A percentile compares a stretch with the other conserved stretches of the same genome.
These are phyloP conservation scores for Daedalea quercina DNA, from an alignment of 768 basidiomycete genomes.

Conservation along the genomic window DNA sequence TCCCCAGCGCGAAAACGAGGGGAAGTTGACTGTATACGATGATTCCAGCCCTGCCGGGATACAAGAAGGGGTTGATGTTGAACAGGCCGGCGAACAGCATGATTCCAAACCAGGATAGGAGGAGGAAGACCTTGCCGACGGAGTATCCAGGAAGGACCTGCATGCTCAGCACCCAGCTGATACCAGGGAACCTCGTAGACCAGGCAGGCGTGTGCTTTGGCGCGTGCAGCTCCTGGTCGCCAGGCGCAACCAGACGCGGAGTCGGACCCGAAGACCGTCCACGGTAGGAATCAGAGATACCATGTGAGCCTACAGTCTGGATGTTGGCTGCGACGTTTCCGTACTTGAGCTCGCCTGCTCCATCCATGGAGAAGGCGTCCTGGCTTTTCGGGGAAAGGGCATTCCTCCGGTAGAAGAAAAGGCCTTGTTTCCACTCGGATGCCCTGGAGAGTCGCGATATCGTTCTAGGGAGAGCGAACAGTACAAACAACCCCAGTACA, in stretches of 20 bases:
- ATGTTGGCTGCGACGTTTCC: too few species aligned
- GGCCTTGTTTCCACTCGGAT: slow-evolving; percentile 49
- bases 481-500: slow-evolving; percentile 31
- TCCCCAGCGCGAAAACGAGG: slow-evolving; percentile 53
- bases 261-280: too few species aligned
- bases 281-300: too few species aligned
- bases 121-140: not conserved
- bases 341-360: too few species aligned
- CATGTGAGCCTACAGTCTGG: too few species aligned
- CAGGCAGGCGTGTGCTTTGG: not conserved
- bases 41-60: slow-evolving; percentile 43
- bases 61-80: slow-evolving; percentile 42
- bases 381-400: slow-evolving; percentile 19
- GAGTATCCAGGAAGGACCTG: not conserved
- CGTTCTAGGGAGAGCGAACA: slow-evolving; percentile 43
- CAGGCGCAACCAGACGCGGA: too few species aligned
- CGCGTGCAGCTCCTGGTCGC: too few species aligned
- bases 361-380: too few species aligned
- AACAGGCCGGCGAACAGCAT: slow-evolving; percentile 43
- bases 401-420: slow-evolving; percentile 31
- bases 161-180: not conserved
- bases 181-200: not conserved
- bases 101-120: not conserved
- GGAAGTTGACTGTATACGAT: slow-evolving; percentile 58
- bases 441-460: slow-evolving; percentile 44